phyloP scores from a whole-genome alignment of 116 monocot species.

The Iris pallida region DNA sequence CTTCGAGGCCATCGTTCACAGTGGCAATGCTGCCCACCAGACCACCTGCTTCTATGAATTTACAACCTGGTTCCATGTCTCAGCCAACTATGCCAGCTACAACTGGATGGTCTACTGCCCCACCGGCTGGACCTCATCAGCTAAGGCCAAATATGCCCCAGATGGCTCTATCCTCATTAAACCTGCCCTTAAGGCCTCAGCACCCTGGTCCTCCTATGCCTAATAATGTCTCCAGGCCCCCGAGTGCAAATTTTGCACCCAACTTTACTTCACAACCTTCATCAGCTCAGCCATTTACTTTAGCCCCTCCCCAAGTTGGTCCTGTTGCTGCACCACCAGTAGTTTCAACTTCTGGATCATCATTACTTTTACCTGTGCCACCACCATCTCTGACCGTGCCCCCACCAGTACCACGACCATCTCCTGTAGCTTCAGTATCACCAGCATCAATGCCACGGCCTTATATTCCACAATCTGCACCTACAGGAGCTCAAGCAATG shows the following conservation, averaged over 20 bases:
- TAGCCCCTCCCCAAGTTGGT: conserved; percentile 5
- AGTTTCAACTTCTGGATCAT: conserved; percentile 10
- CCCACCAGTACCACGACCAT: conserved; percentile 13
- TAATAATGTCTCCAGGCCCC: conserved; percentile 14
- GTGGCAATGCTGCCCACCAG: conserved; percentile 9
- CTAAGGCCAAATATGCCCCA: conserved; percentile 21
- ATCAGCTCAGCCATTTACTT: conserved; percentile 7
- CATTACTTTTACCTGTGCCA: conserved; percentile 2
- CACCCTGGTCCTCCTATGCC: conserved; percentile 15
- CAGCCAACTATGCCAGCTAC: conserved; percentile 9
- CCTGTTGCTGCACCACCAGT: conserved; percentile 3
- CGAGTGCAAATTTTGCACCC: conserved; percentile 26
- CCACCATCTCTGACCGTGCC: conserved; percentile 6
- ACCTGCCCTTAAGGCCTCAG: conserved; percentile 10
- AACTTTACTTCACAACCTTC: conserved; percentile 19
- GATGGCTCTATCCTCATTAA: conserved; percentile 17
- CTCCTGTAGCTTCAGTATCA: conserved; percentile 1
- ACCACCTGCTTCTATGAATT: conserved; percentile 15
- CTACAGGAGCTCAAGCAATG: conserved; percentile 14
- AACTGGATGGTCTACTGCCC: conserved; percentile 22
- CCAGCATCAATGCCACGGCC: conserved; percentile 12
- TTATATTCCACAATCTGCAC: conserved; percentile 13
- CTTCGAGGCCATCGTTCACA: conserved; percentile 4
- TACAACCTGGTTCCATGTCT: conserved; percentile 16
- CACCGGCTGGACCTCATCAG: conserved; percentile 12